These are phyloP conservation scores for Sugiyamaella marilandica DNA, from an alignment of 805 yeast genomes.

Conservation along the genomic window DNA sequence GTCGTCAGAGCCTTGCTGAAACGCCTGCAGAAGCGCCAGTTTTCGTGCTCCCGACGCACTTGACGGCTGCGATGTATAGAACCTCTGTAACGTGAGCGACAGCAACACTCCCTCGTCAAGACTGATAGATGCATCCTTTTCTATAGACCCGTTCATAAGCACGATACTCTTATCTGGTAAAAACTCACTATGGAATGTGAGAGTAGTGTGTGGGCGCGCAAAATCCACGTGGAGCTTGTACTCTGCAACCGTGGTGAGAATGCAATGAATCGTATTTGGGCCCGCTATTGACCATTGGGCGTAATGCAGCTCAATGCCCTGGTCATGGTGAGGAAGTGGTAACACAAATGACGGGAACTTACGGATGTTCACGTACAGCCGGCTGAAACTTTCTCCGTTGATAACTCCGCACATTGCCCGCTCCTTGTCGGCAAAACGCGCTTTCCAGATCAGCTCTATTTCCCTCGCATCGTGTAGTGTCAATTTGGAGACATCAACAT, in stretches of 20 bases:
- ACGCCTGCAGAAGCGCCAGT: slow-evolving; percentile 57
- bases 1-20: slow-evolving; percentile 62
- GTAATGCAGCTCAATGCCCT: slow-evolving; percentile 71
- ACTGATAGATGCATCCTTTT: slow-evolving; percentile 61
- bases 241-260: slow-evolving; percentile 88
- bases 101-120: slow-evolving; percentile 74
- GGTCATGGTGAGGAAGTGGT: slow-evolving; percentile 64
- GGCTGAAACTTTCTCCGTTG: slow-evolving; percentile 53
- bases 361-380: slow-evolving; percentile 60
- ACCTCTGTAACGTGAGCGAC: slow-evolving; percentile 40
- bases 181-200: slow-evolving; percentile 81
- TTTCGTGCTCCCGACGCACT: slow-evolving; percentile 32
- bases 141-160: slow-evolving; percentile 82
- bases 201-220: slow-evolving; percentile 92
- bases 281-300: slow-evolving; percentile 93
- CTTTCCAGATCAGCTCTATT: slow-evolving; percentile 81
- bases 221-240: slow-evolving; percentile 84
- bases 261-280: slow-evolving; percentile 75
- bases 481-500: slow-evolving; percentile 64
- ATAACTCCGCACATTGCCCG: slow-evolving; percentile 62
- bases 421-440: slow-evolving; percentile 64
- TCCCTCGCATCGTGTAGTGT: slow-evolving; percentile 52
- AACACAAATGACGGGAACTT: slow-evolving; percentile 79
- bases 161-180: slow-evolving; percentile 53
- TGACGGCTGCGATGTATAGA: slow-evolving; percentile 43